Evolutionary conservation across 441 rosid species (phyloP), one percentile per base, ranked within the genome.

Genomic region (Macaranga tanarius): DNA sequence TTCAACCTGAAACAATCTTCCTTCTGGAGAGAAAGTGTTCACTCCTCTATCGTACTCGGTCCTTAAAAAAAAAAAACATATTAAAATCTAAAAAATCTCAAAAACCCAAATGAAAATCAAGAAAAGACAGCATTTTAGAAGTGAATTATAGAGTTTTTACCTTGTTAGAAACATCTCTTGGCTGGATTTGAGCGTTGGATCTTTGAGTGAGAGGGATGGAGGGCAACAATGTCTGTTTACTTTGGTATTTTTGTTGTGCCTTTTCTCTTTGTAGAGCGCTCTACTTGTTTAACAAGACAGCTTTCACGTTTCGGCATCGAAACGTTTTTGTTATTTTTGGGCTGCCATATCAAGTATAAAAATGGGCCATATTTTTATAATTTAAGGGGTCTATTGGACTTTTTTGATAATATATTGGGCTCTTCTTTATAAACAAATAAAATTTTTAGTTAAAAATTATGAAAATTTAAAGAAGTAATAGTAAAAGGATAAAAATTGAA

Each of bases 21-120:
- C 99, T 81, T 95, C 99, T 1, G 98, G 99, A 70, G 99, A 95
- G 80, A 95, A 95, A 61, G 99, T 95, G 86, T 95, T 95, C 45
- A 95, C 99, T 77, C 99, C 99, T 79, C 99, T 85, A 75, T 95
- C 99, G 77, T 95, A 95, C 93, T 95, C 99, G 11, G 98, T 95
- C 89, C 99, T 95, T 76, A 47, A 52, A 68, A 72, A n/a, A 38
- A 69, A 71, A 31, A 57, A 47, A 40, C 3, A 47, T 40, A 65
- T 69, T 22, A 20, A 66, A 61, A 34, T 65, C 68, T 65, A 59
- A 75, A 13, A 59, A 63, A 40, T 16, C 47, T 9, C 11, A 50
- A 59, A 69, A 45, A 20, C 73, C 48, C 48, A 56, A 22, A 57
- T 19, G n/a, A 11, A 62, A 61, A 69, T 17, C 17, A 15, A 52